Evolutionary conservation across 1,284 basidiomycete species (phyloP).

Genomic region (Testicularia cyperi): DNA sequence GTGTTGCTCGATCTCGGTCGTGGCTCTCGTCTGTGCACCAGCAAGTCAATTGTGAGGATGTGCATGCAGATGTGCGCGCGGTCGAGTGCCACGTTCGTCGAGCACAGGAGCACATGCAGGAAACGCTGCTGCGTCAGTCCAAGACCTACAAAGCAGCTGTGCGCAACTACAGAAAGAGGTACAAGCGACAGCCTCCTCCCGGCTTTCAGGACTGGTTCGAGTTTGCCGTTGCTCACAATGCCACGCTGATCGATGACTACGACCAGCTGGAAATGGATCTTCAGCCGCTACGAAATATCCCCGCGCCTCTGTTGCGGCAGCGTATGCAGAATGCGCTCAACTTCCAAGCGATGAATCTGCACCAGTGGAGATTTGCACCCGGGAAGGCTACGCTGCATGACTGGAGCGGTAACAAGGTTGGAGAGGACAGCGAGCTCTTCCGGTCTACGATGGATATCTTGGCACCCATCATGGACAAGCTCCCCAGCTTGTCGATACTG

Average conservation of each 20-base stretch:
- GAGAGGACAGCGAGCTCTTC: neutral
- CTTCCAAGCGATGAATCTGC: neutral
- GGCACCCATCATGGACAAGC: conserved; percentile 11
- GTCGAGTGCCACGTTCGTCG: too few species aligned
- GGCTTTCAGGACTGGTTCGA: conserved; percentile 15
- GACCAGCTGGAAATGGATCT: conserved; percentile 26
- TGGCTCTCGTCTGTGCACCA: too few species aligned
- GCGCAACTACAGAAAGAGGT: conserved; percentile 12
- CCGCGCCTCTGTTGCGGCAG: conserved; percentile 12
- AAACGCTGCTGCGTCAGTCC: conserved; percentile 19
- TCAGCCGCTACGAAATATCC: conserved; percentile 8
- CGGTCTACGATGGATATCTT: conserved; percentile 2
- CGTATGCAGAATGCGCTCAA: conserved; percentile 5
- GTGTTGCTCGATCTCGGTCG: too few species aligned
- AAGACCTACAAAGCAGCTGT: conserved; percentile 9
- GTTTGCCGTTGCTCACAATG: conserved; percentile 13
- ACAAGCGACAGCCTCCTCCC: conserved; percentile 10
- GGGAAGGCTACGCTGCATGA: conserved; percentile 5
- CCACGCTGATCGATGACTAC: conserved; percentile 22
- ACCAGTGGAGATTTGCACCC: conserved; percentile 12
- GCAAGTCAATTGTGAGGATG: too few species aligned
- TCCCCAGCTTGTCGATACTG: conserved; percentile 11
- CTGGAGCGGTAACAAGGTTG: too few species aligned
- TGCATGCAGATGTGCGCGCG: too few species aligned
- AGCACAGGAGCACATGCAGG: too few species aligned